Conservation (phyloP, 2,329 filamentous ascomycete genomes). For the Aspergillus arachidicola region DNA sequence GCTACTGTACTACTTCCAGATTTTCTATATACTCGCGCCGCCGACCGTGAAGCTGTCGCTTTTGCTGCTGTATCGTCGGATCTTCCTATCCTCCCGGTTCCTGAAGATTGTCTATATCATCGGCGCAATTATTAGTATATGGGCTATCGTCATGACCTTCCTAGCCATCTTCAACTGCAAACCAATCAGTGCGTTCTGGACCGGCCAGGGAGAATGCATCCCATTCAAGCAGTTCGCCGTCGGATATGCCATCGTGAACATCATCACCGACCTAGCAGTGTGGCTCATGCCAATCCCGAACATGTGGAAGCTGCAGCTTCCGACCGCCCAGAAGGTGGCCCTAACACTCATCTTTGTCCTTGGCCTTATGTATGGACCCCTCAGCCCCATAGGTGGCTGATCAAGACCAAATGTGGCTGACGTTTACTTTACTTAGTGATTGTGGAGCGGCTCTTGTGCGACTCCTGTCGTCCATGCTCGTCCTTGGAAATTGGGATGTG, state of each 20-base stretch:
- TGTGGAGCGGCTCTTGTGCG: not conserved
- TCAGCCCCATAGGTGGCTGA: not conserved
- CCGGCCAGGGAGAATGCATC: not conserved
- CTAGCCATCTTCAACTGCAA: slow-evolving; percentile 2
- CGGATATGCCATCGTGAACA: slow-evolving; percentile 4
- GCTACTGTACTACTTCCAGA: not conserved
- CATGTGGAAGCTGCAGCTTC: slow-evolving; percentile 8
- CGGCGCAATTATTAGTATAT: not conserved
- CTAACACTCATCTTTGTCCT: slow-evolving; percentile 2
- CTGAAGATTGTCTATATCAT: not conserved
- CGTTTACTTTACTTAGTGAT: not conserved
- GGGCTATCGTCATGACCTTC: not conserved
- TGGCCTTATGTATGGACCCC: not conserved
- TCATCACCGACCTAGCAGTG: not conserved
- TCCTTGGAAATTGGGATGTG: slow-evolving; percentile 1
- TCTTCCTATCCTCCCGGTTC: slow-evolving; percentile 1
- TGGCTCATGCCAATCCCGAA: slow-evolving; percentile 7
- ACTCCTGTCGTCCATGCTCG: not conserved
- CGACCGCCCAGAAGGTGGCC: not conserved
- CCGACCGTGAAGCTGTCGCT: slow-evolving; percentile 2
- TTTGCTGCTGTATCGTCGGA: not conserved
- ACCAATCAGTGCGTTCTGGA: slow-evolving; percentile 7
- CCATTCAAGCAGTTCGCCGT: not conserved
- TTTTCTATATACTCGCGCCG: not conserved
- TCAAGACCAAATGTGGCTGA: not conserved